phyloP scores from a whole-genome alignment of 2,329 filamentous ascomycete genomes.

The Talaromyces albobiverticillius region DNA sequence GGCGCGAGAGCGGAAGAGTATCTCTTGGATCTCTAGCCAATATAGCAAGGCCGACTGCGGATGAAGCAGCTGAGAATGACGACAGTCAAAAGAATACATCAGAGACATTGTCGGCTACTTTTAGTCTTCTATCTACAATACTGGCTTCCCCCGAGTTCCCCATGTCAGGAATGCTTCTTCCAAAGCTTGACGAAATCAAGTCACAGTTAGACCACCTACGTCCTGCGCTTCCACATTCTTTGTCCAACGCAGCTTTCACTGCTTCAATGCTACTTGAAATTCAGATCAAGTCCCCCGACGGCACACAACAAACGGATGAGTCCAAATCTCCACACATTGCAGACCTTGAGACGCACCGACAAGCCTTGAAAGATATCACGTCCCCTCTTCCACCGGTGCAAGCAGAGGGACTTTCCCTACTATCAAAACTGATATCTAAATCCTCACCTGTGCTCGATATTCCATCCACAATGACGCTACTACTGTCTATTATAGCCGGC shows the following conservation, averaged over 20 bases:
- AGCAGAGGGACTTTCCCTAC: constrained; percentile 41
- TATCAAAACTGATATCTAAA: constrained; percentile 38
- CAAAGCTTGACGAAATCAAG: constrained; percentile 32
- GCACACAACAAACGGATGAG: constrained; percentile 21
- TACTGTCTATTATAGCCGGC: constrained; percentile 39
- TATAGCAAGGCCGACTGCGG: constrained; percentile 24
- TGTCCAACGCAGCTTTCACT: constrained; percentile 39
- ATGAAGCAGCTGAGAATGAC: constrained; percentile 15
- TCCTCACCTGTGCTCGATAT: constrained; percentile 44
- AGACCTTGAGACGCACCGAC: constrained; percentile 40
- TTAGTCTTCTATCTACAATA: constrained; percentile 43
- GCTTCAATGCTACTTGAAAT: constrained; percentile 44
- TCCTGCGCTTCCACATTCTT: constrained; percentile 28
- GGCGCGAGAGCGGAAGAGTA: constrained; percentile 19
- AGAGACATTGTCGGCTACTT: constrained; percentile 39
- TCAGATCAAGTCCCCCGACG: constrained; percentile 29
- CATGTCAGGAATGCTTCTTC: constrained; percentile 27
- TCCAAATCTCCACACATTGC: constrained; percentile 24
- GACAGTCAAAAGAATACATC: constrained; percentile 25
- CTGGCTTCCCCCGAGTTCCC: constrained; percentile 41
- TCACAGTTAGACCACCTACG: constrained; percentile 34
- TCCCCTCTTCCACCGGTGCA: constrained; percentile 42
- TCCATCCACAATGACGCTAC: constrained; percentile 38
- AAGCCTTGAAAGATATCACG: constrained; percentile 38
- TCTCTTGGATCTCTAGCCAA: constrained; percentile 36